Percentiles rank a stretch among this genome's conserved stretches.
Conservation (phyloP, 495 filamentous ascomycete genomes). For the Alectoria sarmentosa region DNA sequence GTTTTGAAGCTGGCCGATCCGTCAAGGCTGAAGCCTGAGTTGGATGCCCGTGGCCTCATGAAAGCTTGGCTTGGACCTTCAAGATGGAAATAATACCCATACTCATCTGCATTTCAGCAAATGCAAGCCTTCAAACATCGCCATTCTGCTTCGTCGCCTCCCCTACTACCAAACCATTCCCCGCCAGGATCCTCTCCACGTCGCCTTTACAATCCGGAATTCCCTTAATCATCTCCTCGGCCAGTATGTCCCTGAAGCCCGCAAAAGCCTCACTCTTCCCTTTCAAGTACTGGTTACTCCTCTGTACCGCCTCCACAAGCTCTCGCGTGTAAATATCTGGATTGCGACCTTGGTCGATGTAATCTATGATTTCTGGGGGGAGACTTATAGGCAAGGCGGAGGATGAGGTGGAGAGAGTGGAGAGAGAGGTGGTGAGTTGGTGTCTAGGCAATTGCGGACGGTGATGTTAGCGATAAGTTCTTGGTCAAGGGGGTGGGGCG, state of each 20-base stretch:
- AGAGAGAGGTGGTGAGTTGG: slow-evolving; percentile 39
- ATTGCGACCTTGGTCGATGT: slow-evolving; percentile 89
- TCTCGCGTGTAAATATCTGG: slow-evolving; percentile 98
- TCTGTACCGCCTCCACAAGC: slow-evolving; percentile 86
- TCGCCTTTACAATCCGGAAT: slow-evolving; percentile 72
- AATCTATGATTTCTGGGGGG: slow-evolving; percentile 85
- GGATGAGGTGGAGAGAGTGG: slow-evolving; percentile 37
- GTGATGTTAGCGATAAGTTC: not conserved
- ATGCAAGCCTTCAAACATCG: slow-evolving; percentile 27
- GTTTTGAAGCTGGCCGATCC: not conserved
- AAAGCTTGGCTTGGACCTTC: not conserved
- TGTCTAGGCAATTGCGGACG: slow-evolving; percentile 27
- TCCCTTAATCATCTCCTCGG: slow-evolving; percentile 65
- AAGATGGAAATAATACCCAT: slow-evolving; percentile 9
- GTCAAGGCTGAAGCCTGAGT: not conserved
- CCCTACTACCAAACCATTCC: slow-evolving; percentile 30
- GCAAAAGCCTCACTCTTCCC: slow-evolving; percentile 79
- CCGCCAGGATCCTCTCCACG: slow-evolving; percentile 53
- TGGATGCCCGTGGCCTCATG: not conserved
- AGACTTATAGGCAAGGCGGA: slow-evolving; percentile 45
- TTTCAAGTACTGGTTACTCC: slow-evolving; percentile 74
- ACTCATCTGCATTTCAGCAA: slow-evolving; percentile 18
- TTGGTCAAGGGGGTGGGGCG: slow-evolving; percentile 3
- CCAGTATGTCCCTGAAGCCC: slow-evolving; percentile 73
- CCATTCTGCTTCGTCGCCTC: slow-evolving; percentile 23